A percentile compares a stretch with the other conserved stretches of the same genome.
phyloP scores from a whole-genome alignment of 805 yeast species.

The Geotrichum ghanense region DNA sequence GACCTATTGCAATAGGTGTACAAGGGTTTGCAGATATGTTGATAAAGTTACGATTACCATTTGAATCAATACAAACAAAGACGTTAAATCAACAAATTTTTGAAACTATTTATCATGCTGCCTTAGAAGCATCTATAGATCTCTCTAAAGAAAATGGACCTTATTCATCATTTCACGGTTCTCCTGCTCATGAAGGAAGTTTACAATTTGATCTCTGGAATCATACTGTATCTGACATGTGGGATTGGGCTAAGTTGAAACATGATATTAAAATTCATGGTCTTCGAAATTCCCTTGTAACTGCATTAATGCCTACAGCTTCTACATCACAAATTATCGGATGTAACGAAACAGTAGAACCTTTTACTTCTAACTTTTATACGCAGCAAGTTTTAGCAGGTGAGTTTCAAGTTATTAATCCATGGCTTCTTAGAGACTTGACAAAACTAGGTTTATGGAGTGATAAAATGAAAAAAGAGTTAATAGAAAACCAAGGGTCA shows the following conservation, averaged over 20 bases:
- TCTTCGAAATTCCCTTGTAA: conserved; percentile 71
- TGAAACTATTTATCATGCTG: conserved; percentile 93
- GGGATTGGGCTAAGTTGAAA: conserved; percentile 78
- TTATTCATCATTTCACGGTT: conserved; percentile 65
- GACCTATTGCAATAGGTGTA: conserved; percentile 93
- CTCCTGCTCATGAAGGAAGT: conserved; percentile 80
- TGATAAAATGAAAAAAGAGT: conserved; percentile 62
- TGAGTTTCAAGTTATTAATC: conserved; percentile 86
- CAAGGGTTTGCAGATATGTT: conserved; percentile 92
- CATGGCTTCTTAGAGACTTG: conserved; percentile 71
- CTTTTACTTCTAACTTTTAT: conserved; percentile 86
- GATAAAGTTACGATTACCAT: conserved; percentile 69
- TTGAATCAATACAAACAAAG: conserved; percentile 73
- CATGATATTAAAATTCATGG: conserved; percentile 50
- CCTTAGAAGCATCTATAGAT: conserved; percentile 79
- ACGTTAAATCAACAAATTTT: conserved; percentile 72
- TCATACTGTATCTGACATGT: conserved; percentile 61
- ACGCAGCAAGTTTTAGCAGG: conserved; percentile 86
- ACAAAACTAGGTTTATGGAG: conserved; percentile 77
- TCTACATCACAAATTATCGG: conserved; percentile 94
- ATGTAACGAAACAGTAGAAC: conserved; percentile 91
- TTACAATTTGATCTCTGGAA: conserved; percentile 87
- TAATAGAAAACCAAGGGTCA: conserved; percentile 73
- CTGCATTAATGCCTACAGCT: conserved; percentile 95
- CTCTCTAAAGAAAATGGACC: conserved; percentile 59